Evolutionary conservation across 495 filamentous ascomycete species (phyloP), one percentile per base, ranked within the genome.

Genomic region (Symbiotaphrina buchneri): DNA sequence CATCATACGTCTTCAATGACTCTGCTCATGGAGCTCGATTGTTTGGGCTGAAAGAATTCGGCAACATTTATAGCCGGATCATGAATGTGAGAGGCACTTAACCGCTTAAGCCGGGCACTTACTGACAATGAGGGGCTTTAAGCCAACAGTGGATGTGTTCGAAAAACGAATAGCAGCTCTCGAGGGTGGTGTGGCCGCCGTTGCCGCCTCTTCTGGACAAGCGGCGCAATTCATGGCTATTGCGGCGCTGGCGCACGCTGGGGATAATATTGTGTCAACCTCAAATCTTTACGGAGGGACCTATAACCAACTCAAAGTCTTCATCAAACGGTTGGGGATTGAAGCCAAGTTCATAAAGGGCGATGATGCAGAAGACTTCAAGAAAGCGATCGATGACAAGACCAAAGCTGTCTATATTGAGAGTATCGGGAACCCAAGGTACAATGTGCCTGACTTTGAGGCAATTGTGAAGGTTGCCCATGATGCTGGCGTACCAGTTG

Each of bases 331-430:
- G 5, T 49, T 91, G 26, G 90, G 90, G 28, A 84, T 97, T 41
- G 62, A 52, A 17, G 90, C 84, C 37, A 94, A 84, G 59, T 97
- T 95, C 45, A 66, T 95, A 39, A 57, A 68, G 19, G 79, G 79
- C 4, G 83, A 97, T 50, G 68, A 67, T n/a, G 57, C 80, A 8
- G 70, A 71, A 35, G 82, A 85, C 45, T 76, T 95, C 40, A 71
- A 67, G 10, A 69, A 68, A 7, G 68, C 72, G 26, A 95, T 97
- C 47, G 90, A 97, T 53, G 84, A 91, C 32, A 80, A 73, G 44
- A 97, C 87, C 23, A 95, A 93, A 64, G 77, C 77, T n/a, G 70
- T 97, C 10, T 97, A 87, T 47, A 57, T 95, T 26, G 87, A 97
- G 61, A 80, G 65, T 36, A 95, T 97, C 42, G 90, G 87, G 15